Base-by-base conservation (phyloP, 768 basidiomycete species). In the Rhizopogon roseolus region DNA sequence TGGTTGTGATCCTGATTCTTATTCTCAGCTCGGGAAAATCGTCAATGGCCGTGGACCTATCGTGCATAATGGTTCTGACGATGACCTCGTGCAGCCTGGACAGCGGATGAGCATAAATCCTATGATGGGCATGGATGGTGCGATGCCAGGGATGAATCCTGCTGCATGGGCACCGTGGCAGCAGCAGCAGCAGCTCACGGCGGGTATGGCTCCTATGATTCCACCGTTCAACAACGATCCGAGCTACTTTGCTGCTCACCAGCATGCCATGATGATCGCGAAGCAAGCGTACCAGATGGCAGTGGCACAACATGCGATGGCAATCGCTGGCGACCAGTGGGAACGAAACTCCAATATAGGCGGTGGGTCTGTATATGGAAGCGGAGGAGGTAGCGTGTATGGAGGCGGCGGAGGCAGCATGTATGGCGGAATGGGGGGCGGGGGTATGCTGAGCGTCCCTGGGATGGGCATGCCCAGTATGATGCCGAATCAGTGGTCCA, bases 231-330 rank as follows among this genome's bases (percentile, higher is more conserved):
- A 71, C 55, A 64, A 76, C 6, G 86, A 90, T 59, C 81, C 84
- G 16, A 68, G 66, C 17, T 83, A 81, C 65, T 58, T 90, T 29
- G 83, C 76, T 5, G 90, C 90, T 16, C 92, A 94, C 66, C 91
- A 93, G 65, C 90, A 90, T 54, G 92, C 92, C 2, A 90, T 94
- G 81, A 73, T 90, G 72, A 71, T 77, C 52, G 92, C 92, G 50
- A 93, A 93, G 68, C 92, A 93, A 67, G 84, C 91, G 4, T 94
- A 91, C 64, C 92, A 93, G 68, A 82, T 88, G 75, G 88, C 92
- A 3, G 87, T 94, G 41, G 92, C 92, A 5, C 92, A 92, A 67
- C 92, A 93, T 59, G 92, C 92, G 5, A 86, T 93, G 80, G 86
- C 84, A 7, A 82, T 85, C 7, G 92, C 92, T n/a, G 90, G 80